Percentiles rank a stretch among this genome's conserved stretches.
Evolutionary conservation across 352 stramenopile species (phyloP).

Genomic region (Phytophthora idaei): DNA sequence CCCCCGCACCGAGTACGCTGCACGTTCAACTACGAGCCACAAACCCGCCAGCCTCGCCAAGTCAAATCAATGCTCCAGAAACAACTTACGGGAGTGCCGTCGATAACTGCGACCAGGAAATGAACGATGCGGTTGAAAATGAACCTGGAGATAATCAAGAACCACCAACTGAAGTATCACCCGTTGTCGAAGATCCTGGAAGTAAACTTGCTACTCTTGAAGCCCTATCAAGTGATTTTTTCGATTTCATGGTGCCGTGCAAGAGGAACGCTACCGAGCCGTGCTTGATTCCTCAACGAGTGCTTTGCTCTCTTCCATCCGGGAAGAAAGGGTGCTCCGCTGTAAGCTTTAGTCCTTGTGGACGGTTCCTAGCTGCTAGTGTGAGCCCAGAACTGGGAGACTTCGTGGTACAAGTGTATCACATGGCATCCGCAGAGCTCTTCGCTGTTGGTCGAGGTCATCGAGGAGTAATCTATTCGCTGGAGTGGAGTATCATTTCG

Average conservation of each 20-base stretch:
- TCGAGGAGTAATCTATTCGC: constrained; percentile 58
- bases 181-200: neutral
- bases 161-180: constrained; percentile 1
- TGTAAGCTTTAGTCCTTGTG: constrained; percentile 66
- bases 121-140: neutral
- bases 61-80: constrained; percentile 3
- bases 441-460: constrained; percentile 50
- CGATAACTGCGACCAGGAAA: constrained; percentile 1
- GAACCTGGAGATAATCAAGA: constrained; percentile 25
- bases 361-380: constrained; percentile 55
- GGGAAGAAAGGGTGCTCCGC: constrained; percentile 63
- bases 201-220: constrained; percentile 2
- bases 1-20: constrained; percentile 38
- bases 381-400: constrained; percentile 41
- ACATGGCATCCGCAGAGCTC: constrained; percentile 46
- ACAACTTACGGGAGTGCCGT: neutral
- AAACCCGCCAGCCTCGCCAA: constrained; percentile 1
- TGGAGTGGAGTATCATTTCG: constrained; percentile 49
- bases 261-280: constrained; percentile 41
- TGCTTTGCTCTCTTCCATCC: constrained; percentile 58
- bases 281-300: constrained; percentile 62
- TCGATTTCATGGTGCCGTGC: constrained; percentile 35
- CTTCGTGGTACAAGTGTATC: constrained; percentile 53
- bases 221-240: constrained; percentile 8
- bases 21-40: constrained; percentile 45